These are phyloP conservation scores for Entoloma clypeatum DNA, from an alignment of 1,284 basidiomycete genomes.

Conservation along the genomic window DNA sequence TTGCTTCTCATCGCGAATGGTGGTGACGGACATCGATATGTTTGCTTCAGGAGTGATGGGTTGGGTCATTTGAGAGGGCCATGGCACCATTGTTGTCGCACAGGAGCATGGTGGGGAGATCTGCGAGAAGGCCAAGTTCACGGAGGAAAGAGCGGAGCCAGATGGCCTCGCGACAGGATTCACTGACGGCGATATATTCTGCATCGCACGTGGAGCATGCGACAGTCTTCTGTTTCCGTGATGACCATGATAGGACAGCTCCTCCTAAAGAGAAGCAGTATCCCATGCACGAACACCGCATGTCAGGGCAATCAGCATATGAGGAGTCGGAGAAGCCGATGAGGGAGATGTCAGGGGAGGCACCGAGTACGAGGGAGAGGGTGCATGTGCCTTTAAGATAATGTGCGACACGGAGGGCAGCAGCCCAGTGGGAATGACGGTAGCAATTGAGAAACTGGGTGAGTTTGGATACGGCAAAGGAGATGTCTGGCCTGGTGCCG, in stretches of 20 bases:
- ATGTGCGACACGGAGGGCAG: slow-evolving; percentile 34
- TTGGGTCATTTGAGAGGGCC: slow-evolving; percentile 16
- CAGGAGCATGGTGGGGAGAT: slow-evolving; percentile 7
- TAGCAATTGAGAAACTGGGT: slow-evolving; percentile 23
- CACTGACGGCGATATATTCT: slow-evolving; percentile 14
- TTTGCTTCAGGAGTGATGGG: too few species aligned
- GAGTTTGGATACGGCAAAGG: slow-evolving; percentile 8
- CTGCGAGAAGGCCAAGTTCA: slow-evolving; percentile 6
- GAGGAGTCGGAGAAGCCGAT: slow-evolving; percentile 1
- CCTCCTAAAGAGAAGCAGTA: not conserved
- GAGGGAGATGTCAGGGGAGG: not conserved
- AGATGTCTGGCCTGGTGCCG: slow-evolving; percentile 38
- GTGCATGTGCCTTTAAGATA: slow-evolving; percentile 39
- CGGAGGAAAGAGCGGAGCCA: slow-evolving; percentile 11
- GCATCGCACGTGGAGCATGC: slow-evolving; percentile 15
- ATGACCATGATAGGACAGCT: slow-evolving; percentile 10
- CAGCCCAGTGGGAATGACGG: slow-evolving; percentile 32
- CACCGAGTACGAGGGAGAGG: slow-evolving; percentile 3
- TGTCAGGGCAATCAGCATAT: slow-evolving; percentile 1
- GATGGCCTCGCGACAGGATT: too few species aligned
- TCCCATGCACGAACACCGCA: not conserved
- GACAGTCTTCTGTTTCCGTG: slow-evolving; percentile 15
- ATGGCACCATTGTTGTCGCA: slow-evolving; percentile 22
- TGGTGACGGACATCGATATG: too few species aligned
- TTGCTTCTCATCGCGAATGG: too few species aligned